Base-by-base conservation (phyloP, 768 basidiomycete genomes). In the Roridomyces roridus region DNA sequence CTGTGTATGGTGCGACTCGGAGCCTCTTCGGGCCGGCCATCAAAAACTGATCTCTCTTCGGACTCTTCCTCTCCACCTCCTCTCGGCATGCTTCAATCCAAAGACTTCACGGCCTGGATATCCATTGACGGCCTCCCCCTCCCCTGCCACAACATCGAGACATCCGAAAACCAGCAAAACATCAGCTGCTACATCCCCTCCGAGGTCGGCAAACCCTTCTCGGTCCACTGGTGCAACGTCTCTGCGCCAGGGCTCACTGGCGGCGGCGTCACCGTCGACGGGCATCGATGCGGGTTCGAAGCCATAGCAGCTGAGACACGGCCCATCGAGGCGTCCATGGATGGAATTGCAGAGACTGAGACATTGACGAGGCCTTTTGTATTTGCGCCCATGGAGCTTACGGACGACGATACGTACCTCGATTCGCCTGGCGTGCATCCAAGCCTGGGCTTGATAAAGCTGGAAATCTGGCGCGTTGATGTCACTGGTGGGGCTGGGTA, bases 161-260 rank as follows among this genome's bases (percentile, higher is more conserved):
- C 34, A 6, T 48, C 52, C 18, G 53, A 60, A 34, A 43, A 48
- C 29, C 20, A 45, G 37, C 25, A 51, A 12, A 42, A 49, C 10
- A 43, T 55, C 11, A 55, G 18, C 26, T 60, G 53, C 34, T 60
- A 47, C 46, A 60, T 60, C 14, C 20, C 59, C 2, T 60, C 59
- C 3, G 52, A 60, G 24, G 43, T 51, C 14, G 53, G 53, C 2
- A 50, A 39, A 41, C 46, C 35, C 21, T 61, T 61, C 41, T 17
- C 40, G 26, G 54, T 61, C 3, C 39, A 55, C n/a, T 61, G 59
- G 54, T 46, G 44, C 14, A 61, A 56, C n/a, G 12, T 20, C 2
- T 56, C 50, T 25, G 37, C 28, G 6, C 51, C 47, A 4, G 57
- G 54, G 17, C 35, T 55, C 5, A 61, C 50, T 11, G 53, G 54